Base-by-base conservation (phyloP, 148 eudicot species). In the Vaccinium corymbosum region DNA sequence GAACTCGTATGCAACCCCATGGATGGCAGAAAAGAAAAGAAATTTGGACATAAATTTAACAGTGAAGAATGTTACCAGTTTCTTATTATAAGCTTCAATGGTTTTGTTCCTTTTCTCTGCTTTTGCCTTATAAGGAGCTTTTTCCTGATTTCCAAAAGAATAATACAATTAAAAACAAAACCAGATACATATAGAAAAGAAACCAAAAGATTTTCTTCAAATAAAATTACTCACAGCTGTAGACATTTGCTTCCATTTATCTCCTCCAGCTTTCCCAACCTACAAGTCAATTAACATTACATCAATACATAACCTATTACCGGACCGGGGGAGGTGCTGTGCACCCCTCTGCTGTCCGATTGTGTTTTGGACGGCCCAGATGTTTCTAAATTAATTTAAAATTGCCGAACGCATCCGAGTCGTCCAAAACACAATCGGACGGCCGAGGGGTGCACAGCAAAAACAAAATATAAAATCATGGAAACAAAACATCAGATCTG, bases 191-290 rank as follows among this genome's bases (percentile, higher is more conserved):
- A 48, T 6, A 38, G 19, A 20, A 7, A 79, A 51, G 14, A 16
- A 64, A 15, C 55, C 51, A 16, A 27, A 77, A 15, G 9, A 68
- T 35, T 71, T 2, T 82, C 10, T 32, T 72, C 1, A 19, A 16
- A 15, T 76, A 4, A 9, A 82, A 71, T 53, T 20, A 81, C 89
- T 76, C 56, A 87, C 84, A 76, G 81, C 82, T 12, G 38, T 79
- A 17, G 83, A 68, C 81, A 88, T 12, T 1, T 84, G 83, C 48
- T 88, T 88, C 89, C 89, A 88, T 64, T 80, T 83, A 12, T 85
- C 88, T 38, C 89, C 89, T n/a, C 88, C 87, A 77, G 89, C 89
- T 77, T 85, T 88, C 66, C 87, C 87, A 19, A 88, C 90, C 90
- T 88, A n/a, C 32, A 49, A 38, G 20, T 55, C 38, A 17, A 27